Evolutionary conservation across 1,139 yeast species (phyloP).

Genomic region (Geotrichum australiense): DNA sequence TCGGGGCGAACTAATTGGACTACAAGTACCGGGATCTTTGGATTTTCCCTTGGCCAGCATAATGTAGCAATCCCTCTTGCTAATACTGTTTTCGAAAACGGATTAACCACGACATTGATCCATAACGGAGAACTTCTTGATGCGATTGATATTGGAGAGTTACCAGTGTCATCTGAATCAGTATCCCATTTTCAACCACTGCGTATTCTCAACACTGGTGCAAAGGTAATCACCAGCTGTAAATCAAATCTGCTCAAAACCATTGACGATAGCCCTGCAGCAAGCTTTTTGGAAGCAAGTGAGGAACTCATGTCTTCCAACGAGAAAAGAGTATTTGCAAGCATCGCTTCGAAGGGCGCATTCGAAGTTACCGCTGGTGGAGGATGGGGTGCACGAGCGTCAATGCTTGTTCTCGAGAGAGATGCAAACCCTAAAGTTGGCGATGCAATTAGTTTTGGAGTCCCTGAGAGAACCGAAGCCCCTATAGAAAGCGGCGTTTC

Average conservation of each 20-base stretch:
- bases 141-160: not conserved
- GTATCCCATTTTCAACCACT: slow-evolving; percentile 23
- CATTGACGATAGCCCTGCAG: slow-evolving; percentile 45
- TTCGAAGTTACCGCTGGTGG: slow-evolving; percentile 49
- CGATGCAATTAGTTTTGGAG: slow-evolving; percentile 42
- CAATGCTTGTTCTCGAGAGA: slow-evolving; percentile 53
- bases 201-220: slow-evolving; percentile 22
- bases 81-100: slow-evolving; percentile 32
- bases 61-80: slow-evolving; percentile 29
- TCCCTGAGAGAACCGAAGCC: slow-evolving; percentile 27
- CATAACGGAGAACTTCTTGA: not conserved
- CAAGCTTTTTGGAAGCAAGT: slow-evolving; percentile 41
- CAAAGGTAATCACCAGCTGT: slow-evolving; percentile 39
- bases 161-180: not conserved
- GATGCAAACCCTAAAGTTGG: slow-evolving; percentile 43
- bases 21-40: slow-evolving; percentile 21
- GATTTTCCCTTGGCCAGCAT: slow-evolving; percentile 15
- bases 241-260: slow-evolving; percentile 48
- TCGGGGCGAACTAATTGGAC: slow-evolving; percentile 29
- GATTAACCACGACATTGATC: slow-evolving; percentile 15
- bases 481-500: too few relatives aligned
- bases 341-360: slow-evolving; percentile 13
- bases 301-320: not conserved
- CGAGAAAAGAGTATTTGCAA: slow-evolving; percentile 37
- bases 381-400: slow-evolving; percentile 62